Base-by-base conservation (phyloP, 108 stramenopile genomes). In the Cyclotella cryptica region DNA sequence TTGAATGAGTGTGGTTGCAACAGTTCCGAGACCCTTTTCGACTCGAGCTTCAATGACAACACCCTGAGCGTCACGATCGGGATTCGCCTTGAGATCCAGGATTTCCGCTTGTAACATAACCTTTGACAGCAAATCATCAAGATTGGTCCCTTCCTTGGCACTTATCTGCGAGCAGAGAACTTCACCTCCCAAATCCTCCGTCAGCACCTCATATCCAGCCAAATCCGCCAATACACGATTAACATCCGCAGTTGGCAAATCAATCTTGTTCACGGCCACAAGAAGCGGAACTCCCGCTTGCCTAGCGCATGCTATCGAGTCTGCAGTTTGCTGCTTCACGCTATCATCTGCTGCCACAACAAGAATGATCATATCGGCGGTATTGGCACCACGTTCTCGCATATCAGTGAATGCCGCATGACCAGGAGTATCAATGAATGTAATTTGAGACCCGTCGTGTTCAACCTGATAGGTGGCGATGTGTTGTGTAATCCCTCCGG, bases 281-380 rank as follows among this genome's bases (percentile, higher is more conserved):
- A 99, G 83, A 8, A 98, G 66, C 22, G 98, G 96, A n/a, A 94
- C 94, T 11, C 96, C 93, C 35, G 98, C 97, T 60, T 94, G 93
- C 26, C 92, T 74, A 61, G 94, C 96, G 66, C 95, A 97, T 13
- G 88, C 91, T 81, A 99, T 96, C 3, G 97, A 98, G 81, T 99
- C 99, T 22, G 87, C 84, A 18, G 99, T 99, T 81, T 99, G 99
- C 75, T 98, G 92, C 76, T 93, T 97, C 75, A 99, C 96, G 27
- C 98, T 96, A 81, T 99, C 99, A 74, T 98, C 98, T 3, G 97
- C 98, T 0, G 98, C 98, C n/a, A 99, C 96, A 10, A 99, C 99
- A n/a, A 99, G 72, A 65, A 99, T 89, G 21, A 99, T 98, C 54
- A 99, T 92, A 84, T 99, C 99, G 30, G 99, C 99, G 30, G 97